Base-by-base conservation (phyloP, 2,329 filamentous ascomycete genomes). In the Colletotrichum echinochloae region DNA sequence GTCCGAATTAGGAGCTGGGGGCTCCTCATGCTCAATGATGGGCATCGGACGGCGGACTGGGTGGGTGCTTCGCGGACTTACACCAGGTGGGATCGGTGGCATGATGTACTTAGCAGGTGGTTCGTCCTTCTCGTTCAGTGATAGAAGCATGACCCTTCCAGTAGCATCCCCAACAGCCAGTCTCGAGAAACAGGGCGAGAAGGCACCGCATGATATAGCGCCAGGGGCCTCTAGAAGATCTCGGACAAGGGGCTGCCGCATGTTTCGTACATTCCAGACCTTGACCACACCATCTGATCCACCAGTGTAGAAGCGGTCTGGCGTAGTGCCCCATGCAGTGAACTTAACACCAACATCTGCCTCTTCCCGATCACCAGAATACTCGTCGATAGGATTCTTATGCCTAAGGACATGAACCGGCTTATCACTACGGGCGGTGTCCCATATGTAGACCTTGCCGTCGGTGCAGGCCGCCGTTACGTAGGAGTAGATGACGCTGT, bases 321-420 rank as follows among this genome's bases (percentile, higher is more conserved):
- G 77, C 0, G 85, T 86, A 20, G 81, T 83, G 1, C 88, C 89
- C 89, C 89, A 91, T 5, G 88, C 85, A 0, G 85, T 86, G 73
- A 91, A 91, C 75, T 90, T 91, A 51, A 91, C 87, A 2, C 89
- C 89, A 0, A 87, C 86, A 68, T 91, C 89, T 60, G 88, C 87
- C 11, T 81, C 79, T 67, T 89, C 87, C 16, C 85, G 78, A 46
- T 88, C 83, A 1, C 81, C 82, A 5, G 79, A 71, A 41, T 83
- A 79, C 37, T 81, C 79, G 16, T 83, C 81, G 2, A 83, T 73
- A 0, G 80, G 82, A 46, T 79, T 78, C 12, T 86, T 88, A 72
- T 91, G 89, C 8, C 79, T 73, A 0, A 91, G 80, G 2, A 85
- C 78, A 74, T 90, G 88, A 28, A 89, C 84, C 0, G 88, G 86